Percentiles rank a stretch among this genome's conserved stretches.
Conservation (phyloP, 495 filamentous ascomycete species). For the Hypoxylon crocopeplum region DNA sequence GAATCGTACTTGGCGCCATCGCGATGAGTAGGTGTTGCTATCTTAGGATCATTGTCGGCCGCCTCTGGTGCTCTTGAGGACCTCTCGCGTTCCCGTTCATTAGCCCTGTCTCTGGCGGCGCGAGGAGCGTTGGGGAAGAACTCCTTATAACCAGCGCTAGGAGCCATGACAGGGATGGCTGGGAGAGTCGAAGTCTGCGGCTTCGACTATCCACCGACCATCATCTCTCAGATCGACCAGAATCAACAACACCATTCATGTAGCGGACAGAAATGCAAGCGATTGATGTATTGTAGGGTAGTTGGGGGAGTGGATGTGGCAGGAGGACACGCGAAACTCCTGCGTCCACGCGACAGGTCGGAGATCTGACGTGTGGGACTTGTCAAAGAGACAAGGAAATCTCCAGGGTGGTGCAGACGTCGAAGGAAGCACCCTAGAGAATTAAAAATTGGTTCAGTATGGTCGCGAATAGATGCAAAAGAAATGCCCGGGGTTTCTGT, state of each 20-base stretch:
- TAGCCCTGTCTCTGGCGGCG: constrained; percentile 61
- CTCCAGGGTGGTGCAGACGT: constrained; percentile 9
- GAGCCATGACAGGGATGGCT: constrained; percentile 84
- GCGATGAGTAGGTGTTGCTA: constrained; percentile 41
- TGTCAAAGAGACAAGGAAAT: constrained; percentile 25
- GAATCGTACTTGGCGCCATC: constrained; percentile 47
- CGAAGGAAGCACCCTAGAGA: constrained; percentile 2
- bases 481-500: constrained; percentile 6
- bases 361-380: constrained; percentile 47
- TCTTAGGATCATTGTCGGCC: constrained; percentile 57
- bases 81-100: constrained; percentile 57
- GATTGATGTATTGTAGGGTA: constrained; percentile 19
- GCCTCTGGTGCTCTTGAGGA: constrained; percentile 47
- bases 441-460: constrained; percentile 21
- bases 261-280: constrained; percentile 15
- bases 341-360: constrained; percentile 49
- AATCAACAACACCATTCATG: constrained; percentile 53
- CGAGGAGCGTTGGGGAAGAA: constrained; percentile 88
- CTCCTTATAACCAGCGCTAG: constrained; percentile 80
- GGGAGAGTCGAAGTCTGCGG: constrained; percentile 51
- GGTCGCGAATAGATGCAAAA: constrained; percentile 26
- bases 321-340: constrained; percentile 43
- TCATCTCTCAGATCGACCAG: constrained; percentile 57
- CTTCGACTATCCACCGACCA: constrained; percentile 58
- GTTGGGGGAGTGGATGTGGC: constrained; percentile 9